Conservation (phyloP, 352 stramenopile genomes). For the Phytopythium delawarense region DNA sequence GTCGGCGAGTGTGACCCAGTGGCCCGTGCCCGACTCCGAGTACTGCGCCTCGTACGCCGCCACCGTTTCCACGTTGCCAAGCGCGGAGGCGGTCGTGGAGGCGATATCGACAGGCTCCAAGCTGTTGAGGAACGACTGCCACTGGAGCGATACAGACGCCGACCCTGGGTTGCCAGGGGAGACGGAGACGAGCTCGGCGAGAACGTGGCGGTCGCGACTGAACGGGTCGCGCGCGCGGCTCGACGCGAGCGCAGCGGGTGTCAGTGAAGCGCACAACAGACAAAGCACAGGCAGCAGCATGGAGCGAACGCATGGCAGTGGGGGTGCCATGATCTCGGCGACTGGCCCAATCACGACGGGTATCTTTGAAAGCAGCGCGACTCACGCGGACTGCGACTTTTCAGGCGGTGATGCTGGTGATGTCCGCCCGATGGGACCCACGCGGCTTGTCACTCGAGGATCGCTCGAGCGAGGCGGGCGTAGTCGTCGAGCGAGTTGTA, state of each 20-base stretch:
- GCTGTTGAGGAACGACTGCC: slow-evolving; percentile 36
- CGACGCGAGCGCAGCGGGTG: neutral
- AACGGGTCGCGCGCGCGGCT: slow-evolving; percentile 3
- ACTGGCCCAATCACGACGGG: neutral
- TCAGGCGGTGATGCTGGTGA: neutral
- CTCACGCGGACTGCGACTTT: neutral
- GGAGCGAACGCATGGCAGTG: neutral
- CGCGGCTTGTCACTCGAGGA: slow-evolving; percentile 8
- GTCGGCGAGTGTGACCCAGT: slow-evolving; percentile 31
- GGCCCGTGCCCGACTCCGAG: slow-evolving; percentile 31
- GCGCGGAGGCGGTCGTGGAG: slow-evolving; percentile 6
- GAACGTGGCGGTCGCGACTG: slow-evolving; percentile 17
- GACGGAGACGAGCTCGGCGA: slow-evolving; percentile 25
- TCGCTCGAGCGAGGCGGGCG: slow-evolving; percentile 38
- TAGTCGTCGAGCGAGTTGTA: slow-evolving; percentile 91
- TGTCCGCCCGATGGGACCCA: too few relatives aligned
- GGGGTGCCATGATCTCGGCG: neutral
- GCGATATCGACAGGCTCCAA: slow-evolving; percentile 5
- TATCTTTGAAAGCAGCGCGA: neutral
- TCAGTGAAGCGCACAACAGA: neutral
- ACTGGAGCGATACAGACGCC: slow-evolving; percentile 33
- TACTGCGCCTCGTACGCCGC: slow-evolving; percentile 57
- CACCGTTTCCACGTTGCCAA: slow-evolving; percentile 24
- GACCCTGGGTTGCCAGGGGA: slow-evolving; percentile 35
- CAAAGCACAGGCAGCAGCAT: slow-evolving; percentile 1